Evolutionary conservation across 192 early-diverging fungal genomes (phyloP), one percentile per base, ranked within the genome.

Genomic region (Rhizophagus clarus): DNA sequence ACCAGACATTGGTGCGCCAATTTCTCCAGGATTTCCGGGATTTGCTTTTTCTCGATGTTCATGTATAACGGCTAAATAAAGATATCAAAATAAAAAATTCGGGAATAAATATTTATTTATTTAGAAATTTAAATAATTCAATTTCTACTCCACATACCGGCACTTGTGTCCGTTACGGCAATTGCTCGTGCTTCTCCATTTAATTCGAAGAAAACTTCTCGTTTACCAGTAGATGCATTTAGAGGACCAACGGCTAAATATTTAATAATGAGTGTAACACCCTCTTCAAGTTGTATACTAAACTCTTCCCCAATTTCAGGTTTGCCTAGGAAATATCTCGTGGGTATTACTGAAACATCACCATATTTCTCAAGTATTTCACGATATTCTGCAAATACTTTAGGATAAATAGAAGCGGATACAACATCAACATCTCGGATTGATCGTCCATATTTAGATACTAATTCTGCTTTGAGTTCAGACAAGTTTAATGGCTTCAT

Each of bases 1-100:
- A 72, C 97, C 97, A 70, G 93, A 91, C 97, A 99, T 99, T n/a
- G 97, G 97, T 10, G 96, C 96, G 6, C 94, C 94, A 64, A 98
- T 89, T 62, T 99, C 93, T 77, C 90, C 91, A 85, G 93, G 91
- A 37, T 92, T 90, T 73, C 85, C 83, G 0, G 92, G 85, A 80
- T 96, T 90, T 15, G 96, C 97, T 83, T 93, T 93, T 69, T 85
- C 90, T 66, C 90, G 92, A n/a, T 88, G 85, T 47, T 90, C 86
- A 70, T 87, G 85, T 80, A 91, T 91, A 17, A 91, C 87, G 71
- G 89, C 89, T 79, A 24, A 31, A 79, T 47, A 22, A 10, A 67
- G 31, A 22, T 29, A 26, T 31, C 47, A 66, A 67, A 40, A 49
- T 40, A 22, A 37, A 34, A 40, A 34, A 69, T 34, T 69, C 28